Evolutionary conservation across 805 yeast species (phyloP).

Genomic region (Nakazawaea laoshanensis): DNA sequence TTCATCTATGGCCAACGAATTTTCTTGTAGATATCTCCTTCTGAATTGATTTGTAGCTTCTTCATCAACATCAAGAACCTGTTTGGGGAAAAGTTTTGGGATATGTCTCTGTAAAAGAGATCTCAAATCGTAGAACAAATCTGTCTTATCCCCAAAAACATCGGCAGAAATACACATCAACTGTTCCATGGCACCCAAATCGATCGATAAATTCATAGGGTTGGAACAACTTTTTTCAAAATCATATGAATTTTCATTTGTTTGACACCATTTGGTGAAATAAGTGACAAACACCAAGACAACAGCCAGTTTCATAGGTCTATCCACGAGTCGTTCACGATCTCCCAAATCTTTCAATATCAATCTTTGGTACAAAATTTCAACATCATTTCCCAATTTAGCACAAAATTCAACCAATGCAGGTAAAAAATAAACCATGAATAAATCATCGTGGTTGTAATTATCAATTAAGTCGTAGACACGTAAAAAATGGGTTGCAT

Average conservation of each 20-base stretch:
- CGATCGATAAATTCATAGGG: slow-evolving; percentile 51
- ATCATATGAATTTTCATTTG: slow-evolving; percentile 39
- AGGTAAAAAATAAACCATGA: slow-evolving; percentile 59
- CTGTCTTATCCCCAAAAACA: slow-evolving; percentile 32
- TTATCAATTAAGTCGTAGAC: slow-evolving; percentile 37
- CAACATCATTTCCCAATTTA: slow-evolving; percentile 30
- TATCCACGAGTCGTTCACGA: slow-evolving; percentile 31
- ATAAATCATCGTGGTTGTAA: slow-evolving; percentile 52
- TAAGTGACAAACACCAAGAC: slow-evolving; percentile 44
- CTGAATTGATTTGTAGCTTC: slow-evolving; percentile 28
- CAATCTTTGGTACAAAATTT: slow-evolving; percentile 26
- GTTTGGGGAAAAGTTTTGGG: slow-evolving; percentile 46
- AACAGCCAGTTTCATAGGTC: slow-evolving; percentile 41
- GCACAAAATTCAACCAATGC: slow-evolving; percentile 39
- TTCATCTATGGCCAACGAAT: slow-evolving; percentile 20
- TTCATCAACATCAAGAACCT: slow-evolving; percentile 42
- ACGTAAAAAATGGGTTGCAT: slow-evolving; percentile 24
- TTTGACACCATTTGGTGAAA: slow-evolving; percentile 62
- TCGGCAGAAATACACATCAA: slow-evolving; percentile 55
- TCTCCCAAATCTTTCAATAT: slow-evolving; percentile 23
- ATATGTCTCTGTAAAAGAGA: slow-evolving; percentile 57
- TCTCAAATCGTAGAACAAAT: slow-evolving; percentile 56
- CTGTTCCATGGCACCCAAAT: slow-evolving; percentile 65
- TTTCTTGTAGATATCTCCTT: slow-evolving; percentile 18
- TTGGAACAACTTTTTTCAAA: slow-evolving; percentile 47